Percentiles rank a stretch among this genome's conserved stretches.
These are phyloP conservation scores for Mycena floridula DNA, from an alignment of 768 basidiomycete genomes.

Conservation along the genomic window DNA sequence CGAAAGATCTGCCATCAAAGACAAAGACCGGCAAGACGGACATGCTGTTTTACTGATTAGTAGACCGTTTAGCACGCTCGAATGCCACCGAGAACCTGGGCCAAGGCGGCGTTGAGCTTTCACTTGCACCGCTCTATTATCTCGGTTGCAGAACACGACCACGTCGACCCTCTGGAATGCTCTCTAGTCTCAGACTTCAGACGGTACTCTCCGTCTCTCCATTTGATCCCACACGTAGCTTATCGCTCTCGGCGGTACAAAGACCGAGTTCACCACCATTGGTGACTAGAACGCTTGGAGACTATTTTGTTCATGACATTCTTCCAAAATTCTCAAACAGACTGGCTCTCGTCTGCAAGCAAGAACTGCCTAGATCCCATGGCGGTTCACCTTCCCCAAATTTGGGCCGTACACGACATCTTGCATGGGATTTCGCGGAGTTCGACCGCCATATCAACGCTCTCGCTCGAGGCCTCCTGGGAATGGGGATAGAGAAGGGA, in stretches of 20 bases:
- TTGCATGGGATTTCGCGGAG: slow-evolving; percentile 73
- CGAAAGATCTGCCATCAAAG: too few relatives aligned
- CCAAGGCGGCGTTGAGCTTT: too few relatives aligned
- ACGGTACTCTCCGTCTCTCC: too few relatives aligned
- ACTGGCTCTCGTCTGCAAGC: slow-evolving; percentile 60
- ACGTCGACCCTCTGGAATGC: too few relatives aligned
- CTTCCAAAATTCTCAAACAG: slow-evolving; percentile 39
- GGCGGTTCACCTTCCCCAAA: slow-evolving; percentile 55
- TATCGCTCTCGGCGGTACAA: slow-evolving; percentile 24
- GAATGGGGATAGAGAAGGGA: slow-evolving; percentile 66
- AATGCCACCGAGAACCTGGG: too few relatives aligned
- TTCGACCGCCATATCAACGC: slow-evolving; percentile 62
- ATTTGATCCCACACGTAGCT: too few relatives aligned
- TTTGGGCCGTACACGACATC: slow-evolving; percentile 39
- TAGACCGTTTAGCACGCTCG: too few relatives aligned
- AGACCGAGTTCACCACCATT: slow-evolving; percentile 38
- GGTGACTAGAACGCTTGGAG: slow-evolving; percentile 32
- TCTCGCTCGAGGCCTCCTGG: slow-evolving; percentile 64
- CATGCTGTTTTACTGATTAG: too few relatives aligned
- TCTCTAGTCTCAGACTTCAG: too few relatives aligned
- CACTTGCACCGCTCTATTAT: too few relatives aligned
- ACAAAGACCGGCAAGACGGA: too few relatives aligned
- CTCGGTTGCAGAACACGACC: too few relatives aligned
- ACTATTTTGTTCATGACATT: slow-evolving; percentile 57
- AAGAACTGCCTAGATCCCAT: slow-evolving; percentile 51